Base-by-base conservation (phyloP, 495 filamentous ascomycete genomes). In the Glarea lozoyensis region DNA sequence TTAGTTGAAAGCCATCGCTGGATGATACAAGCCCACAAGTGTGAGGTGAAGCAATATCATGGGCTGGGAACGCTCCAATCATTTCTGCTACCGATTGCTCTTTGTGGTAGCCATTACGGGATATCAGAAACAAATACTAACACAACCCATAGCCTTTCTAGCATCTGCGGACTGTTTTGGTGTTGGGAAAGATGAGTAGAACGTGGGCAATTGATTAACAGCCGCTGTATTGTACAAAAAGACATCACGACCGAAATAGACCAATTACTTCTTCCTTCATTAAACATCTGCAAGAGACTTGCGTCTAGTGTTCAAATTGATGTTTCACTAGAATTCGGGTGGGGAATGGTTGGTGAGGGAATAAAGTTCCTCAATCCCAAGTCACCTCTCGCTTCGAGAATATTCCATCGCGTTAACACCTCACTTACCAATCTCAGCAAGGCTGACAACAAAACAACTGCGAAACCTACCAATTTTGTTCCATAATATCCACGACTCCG, bases 311-410 rank as follows among this genome's bases (percentile, higher is more conserved):
- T n/a, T n/a, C n/a, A n/a, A n/a, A n/a, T n/a, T n/a, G n/a, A n/a
- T n/a, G n/a, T n/a, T n/a, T n/a, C n/a, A n/a, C n/a, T n/a, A n/a
- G n/a, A n/a, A n/a, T n/a, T n/a, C n/a, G n/a, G n/a, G n/a, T n/a
- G n/a, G n/a, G n/a, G n/a, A n/a, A n/a, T n/a, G n/a, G n/a, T n/a
- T n/a, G n/a, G n/a, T n/a, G n/a, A n/a, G n/a, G n/a, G n/a, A n/a
- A n/a, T n/a, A n/a, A n/a, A n/a, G n/a, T n/a, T n/a, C n/a, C n/a
- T n/a, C n/a, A n/a, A n/a, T n/a, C n/a, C n/a, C n/a, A n/a, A n/a
- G n/a, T n/a, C n/a, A n/a, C n/a, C n/a, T n/a, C n/a, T 42, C 37
- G 40, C 43, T 48, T 52, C 44, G 47, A 12, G 49, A 52, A 52
- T 17, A 18, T 50, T 50, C 44, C 15, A 37, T 36, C 10, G 3